These are phyloP conservation scores for Hordeum vulgare DNA, from an alignment of 176 grass and related monocot species.

Conservation along the genomic window MorexV3_pseudomolecules_assembly NC_058523.1:477724731-477725230, in stretches of 20 bases:
- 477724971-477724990: not conserved
- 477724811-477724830: conserved; percentile 28
- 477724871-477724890: conserved; percentile 58
- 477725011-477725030: not conserved
- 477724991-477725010: conserved; percentile 5
- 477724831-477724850: conserved; percentile 30
- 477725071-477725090: not conserved
- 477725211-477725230: not conserved
- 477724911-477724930: too few species aligned
- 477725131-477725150: not conserved
- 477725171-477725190: conserved; percentile 15
- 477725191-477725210: not conserved
- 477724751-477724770: conserved; percentile 34
- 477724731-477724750: not conserved
- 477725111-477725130: not conserved
- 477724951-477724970: too few species aligned
- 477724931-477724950: too few species aligned
- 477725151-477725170: not conserved
- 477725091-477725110: not conserved
- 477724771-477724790: not conserved
- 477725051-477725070: conserved; percentile 6
- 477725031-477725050: not conserved
- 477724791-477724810: not conserved
- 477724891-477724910: not conserved
- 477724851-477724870: not conserved